Conservation (phyloP, 1,139 yeast genomes). For the Pichia sp. region DNA sequence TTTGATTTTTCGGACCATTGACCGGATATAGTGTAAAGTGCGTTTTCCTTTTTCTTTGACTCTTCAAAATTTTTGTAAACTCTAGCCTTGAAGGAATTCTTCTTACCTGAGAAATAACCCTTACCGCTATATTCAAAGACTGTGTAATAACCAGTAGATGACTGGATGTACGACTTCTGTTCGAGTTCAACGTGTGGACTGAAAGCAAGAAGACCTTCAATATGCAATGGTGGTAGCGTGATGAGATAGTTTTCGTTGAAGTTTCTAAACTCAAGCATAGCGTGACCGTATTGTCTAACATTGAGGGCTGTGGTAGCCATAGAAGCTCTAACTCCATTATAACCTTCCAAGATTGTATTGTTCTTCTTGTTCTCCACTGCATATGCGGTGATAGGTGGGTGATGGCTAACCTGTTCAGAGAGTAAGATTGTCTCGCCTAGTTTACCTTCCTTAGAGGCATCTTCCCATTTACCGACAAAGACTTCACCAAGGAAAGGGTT, state of each 20-base stretch:
- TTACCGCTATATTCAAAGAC: slow-evolving; percentile 80
- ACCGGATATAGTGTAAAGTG: slow-evolving; percentile 73
- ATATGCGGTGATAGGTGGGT: slow-evolving; percentile 93
- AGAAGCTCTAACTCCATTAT: slow-evolving; percentile 81
- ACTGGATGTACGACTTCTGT: slow-evolving; percentile 74
- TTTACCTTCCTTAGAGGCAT: slow-evolving; percentile 33
- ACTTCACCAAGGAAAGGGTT: slow-evolving; percentile 93
- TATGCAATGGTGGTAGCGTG: slow-evolving; percentile 93
- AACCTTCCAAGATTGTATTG: slow-evolving; percentile 71
- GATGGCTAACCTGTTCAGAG: slow-evolving; percentile 92
- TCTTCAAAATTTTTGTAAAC: slow-evolving; percentile 50
- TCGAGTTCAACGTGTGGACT: slow-evolving; percentile 83
- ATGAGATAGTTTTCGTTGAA: slow-evolving; percentile 65
- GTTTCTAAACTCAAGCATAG: slow-evolving; percentile 52
- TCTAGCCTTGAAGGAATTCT: slow-evolving; percentile 84
- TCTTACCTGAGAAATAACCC: slow-evolving; percentile 95
- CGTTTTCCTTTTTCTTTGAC: slow-evolving; percentile 47
- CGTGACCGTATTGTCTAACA: slow-evolving; percentile 92
- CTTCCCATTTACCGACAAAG: slow-evolving; percentile 82
- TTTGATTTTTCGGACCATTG: slow-evolving; percentile 85
- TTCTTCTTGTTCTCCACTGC: slow-evolving; percentile 66
- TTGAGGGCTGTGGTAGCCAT: slow-evolving; percentile 70
- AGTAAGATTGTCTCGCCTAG: slow-evolving; percentile 69
- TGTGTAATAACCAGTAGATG: slow-evolving; percentile 70
- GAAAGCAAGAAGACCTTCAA: slow-evolving; percentile 87